phyloP scores from a whole-genome alignment of 1,284 basidiomycete species.

The Pisolithus thermaeus region DNA sequence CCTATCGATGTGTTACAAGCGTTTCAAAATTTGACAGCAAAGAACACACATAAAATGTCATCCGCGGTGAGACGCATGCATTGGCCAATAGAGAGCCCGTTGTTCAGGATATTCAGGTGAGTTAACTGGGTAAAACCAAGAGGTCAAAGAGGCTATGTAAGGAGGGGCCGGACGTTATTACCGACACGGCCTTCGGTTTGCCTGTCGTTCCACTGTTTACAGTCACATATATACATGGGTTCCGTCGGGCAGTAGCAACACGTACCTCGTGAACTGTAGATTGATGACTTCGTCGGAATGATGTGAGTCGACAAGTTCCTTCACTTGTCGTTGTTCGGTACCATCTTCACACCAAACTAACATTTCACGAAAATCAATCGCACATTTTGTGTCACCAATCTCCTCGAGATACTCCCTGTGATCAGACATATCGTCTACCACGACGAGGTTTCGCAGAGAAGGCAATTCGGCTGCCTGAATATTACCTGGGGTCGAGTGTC shows the following conservation, averaged over 20 bases:
- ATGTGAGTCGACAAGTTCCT: slow-evolving; percentile 36
- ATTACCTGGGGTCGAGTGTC: slow-evolving; percentile 42
- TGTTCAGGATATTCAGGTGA: slow-evolving; percentile 75
- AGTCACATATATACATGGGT: slow-evolving; percentile 7
- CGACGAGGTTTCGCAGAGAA: slow-evolving; percentile 57
- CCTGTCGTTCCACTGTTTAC: slow-evolving; percentile 69
- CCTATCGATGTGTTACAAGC: slow-evolving; percentile 36
- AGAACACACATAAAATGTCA: slow-evolving; percentile 60
- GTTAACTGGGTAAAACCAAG: slow-evolving; percentile 48
- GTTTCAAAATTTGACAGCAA: neutral
- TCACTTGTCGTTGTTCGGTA: slow-evolving; percentile 36
- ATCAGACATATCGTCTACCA: slow-evolving; percentile 58
- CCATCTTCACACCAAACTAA: slow-evolving; percentile 55
- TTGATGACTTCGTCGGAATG: slow-evolving; percentile 70
- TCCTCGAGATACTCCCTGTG: slow-evolving; percentile 35
- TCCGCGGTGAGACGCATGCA: slow-evolving; percentile 61
- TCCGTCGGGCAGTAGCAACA: neutral
- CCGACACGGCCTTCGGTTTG: slow-evolving; percentile 72
- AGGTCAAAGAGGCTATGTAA: neutral
- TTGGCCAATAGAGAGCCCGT: slow-evolving; percentile 63
- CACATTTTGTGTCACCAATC: slow-evolving; percentile 40
- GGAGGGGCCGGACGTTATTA: slow-evolving; percentile 28
- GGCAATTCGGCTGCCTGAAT: slow-evolving; percentile 62
- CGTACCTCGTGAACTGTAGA: slow-evolving; percentile 76
- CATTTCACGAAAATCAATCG: slow-evolving; percentile 63